Percentiles rank a stretch among this genome's conserved stretches.
Evolutionary conservation across 78 protist species (phyloP).

Genomic region (Guillardia theta): DNA sequence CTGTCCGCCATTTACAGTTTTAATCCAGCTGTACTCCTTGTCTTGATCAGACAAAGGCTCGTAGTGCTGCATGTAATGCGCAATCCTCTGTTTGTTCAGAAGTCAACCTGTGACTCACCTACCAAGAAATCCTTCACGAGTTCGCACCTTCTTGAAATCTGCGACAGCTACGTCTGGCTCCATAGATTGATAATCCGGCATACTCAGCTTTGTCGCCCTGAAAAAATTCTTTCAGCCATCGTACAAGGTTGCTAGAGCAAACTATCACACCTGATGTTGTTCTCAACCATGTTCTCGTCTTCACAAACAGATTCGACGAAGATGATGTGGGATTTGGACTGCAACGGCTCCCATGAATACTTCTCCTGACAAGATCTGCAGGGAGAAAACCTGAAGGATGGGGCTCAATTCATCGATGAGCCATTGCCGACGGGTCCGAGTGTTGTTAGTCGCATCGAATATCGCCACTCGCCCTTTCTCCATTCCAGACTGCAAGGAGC

Average conservation of each 20-base stretch:
- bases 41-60: background rate
- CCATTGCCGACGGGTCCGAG: background rate
- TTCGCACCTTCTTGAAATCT: background rate
- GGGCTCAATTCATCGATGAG: background rate
- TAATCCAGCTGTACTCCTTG: conserved; percentile 3
- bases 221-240: too few species aligned
- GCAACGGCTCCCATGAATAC: background rate
- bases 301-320: conserved; percentile 13
- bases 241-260: too few species aligned
- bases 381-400: background rate
- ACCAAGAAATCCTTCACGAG: too few species aligned
- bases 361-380: too few species aligned
- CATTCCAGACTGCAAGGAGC: background rate
- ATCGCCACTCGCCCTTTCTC: background rate
- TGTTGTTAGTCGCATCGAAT: background rate
- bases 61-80: background rate
- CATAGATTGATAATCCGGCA: background rate
- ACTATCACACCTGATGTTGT: conserved; percentile 23
- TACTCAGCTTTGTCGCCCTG: too few species aligned
- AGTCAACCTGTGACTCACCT: too few species aligned
- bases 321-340: background rate
- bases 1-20: conserved; percentile 6
- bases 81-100: too few species aligned
- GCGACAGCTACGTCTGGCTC: too few species aligned
- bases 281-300: background rate